Evolutionary conservation across 1,284 basidiomycete genomes (phyloP).

Genomic region (Stygiomarasmius scandens): DNA sequence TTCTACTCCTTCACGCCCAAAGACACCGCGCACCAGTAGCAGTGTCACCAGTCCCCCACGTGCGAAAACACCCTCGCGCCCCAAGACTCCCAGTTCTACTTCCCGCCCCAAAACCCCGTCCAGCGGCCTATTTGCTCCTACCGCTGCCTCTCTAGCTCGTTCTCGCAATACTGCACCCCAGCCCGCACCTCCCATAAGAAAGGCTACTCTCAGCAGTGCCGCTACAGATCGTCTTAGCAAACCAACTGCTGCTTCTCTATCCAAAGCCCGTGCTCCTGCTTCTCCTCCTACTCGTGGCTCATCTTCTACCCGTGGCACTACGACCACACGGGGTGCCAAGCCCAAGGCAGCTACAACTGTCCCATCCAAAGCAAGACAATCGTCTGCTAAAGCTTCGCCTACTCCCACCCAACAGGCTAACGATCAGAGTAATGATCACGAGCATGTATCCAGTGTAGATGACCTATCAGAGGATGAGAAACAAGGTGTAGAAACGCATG

Average conservation of each 20-base stretch:
- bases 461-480: neutral
- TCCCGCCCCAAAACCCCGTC: conserved; percentile 39
- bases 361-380: conserved; percentile 8
- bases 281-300: conserved; percentile 17
- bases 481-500: neutral
- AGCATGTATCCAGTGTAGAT: no score
- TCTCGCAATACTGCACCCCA: conserved; percentile 54
- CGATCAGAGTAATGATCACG: no score
- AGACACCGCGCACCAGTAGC: conserved; percentile 42
- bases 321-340: conserved; percentile 27
- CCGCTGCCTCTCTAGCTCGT: conserved; percentile 73
- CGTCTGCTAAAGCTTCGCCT: neutral
- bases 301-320: conserved; percentile 9
- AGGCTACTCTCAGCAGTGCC: conserved; percentile 48
- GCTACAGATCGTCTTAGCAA: conserved; percentile 68
- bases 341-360: conserved; percentile 18
- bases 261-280: conserved; percentile 29
- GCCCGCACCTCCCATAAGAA: conserved; percentile 52
- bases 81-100: conserved; percentile 28
- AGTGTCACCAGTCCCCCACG: conserved; percentile 48
- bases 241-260: conserved; percentile 74
- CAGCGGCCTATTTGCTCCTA: conserved; percentile 71
- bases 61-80: conserved; percentile 45
- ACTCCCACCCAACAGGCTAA: neutral
- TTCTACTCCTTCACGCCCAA: conserved; percentile 32